phyloP scores from a whole-genome alignment of 345 rosid species.

The Fremontodendron californicum region DNA sequence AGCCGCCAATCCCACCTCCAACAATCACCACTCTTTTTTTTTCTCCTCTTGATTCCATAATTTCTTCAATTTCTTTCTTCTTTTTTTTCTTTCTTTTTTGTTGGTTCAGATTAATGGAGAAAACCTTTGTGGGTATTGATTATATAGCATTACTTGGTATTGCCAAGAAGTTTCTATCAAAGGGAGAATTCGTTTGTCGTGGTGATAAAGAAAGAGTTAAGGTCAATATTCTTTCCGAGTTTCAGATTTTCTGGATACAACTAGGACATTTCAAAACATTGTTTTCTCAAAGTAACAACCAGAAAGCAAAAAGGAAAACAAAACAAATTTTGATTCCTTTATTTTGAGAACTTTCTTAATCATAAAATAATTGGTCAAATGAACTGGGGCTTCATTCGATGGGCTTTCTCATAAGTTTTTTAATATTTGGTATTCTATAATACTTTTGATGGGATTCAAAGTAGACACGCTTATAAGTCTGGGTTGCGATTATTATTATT shows the following conservation, averaged over 20 bases:
- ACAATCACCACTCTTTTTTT: constrained; percentile 43
- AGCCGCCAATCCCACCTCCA: constrained; percentile 67
- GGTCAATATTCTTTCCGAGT: background rate
- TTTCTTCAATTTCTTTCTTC: background rate
- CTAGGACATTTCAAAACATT: background rate
- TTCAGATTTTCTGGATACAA: background rate
- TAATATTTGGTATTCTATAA: background rate
- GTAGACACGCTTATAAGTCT: no score
- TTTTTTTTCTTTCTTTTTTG: no score
- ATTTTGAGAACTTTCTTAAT: background rate
- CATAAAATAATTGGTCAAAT: background rate
- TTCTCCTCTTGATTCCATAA: constrained; percentile 17
- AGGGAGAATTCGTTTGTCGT: background rate
- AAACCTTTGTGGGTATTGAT: background rate
- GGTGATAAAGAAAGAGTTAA: background rate
- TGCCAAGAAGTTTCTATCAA: background rate
- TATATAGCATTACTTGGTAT: background rate
- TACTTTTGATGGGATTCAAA: background rate
- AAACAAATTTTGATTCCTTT: background rate
- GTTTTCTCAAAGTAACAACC: background rate
- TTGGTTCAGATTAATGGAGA: background rate
- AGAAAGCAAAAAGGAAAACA: background rate
- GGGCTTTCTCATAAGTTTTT: background rate
- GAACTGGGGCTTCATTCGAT: background rate
- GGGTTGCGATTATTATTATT: no score